A percentile compares a stretch with the other conserved stretches of the same genome.
phyloP scores from a whole-genome alignment of 2,329 filamentous ascomycete genomes.

The Spiromastix sp. region DNA sequence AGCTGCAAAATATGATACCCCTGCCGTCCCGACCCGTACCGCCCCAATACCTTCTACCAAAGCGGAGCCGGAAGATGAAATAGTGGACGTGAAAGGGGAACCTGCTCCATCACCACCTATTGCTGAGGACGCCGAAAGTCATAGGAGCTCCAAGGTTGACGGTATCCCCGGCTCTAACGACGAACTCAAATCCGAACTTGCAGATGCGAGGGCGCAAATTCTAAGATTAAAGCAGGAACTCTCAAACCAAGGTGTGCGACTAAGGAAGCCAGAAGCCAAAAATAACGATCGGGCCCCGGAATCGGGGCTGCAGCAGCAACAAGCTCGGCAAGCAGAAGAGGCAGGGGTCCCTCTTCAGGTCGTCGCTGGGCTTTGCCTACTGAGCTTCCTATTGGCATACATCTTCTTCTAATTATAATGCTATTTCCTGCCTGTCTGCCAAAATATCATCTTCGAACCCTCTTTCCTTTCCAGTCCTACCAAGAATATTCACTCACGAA shows the following conservation, averaged over 20 bases:
- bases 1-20: slow-evolving; percentile 38
- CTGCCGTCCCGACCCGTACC: slow-evolving; percentile 30
- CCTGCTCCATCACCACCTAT: slow-evolving; percentile 5
- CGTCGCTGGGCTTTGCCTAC: slow-evolving; percentile 69
- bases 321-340: slow-evolving; percentile 45
- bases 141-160: not conserved
- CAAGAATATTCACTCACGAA: too few relatives aligned
- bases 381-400: slow-evolving; percentile 91
- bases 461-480: slow-evolving; percentile 8
- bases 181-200: slow-evolving; percentile 62
- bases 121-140: slow-evolving; percentile 5
- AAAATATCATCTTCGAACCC: not conserved
- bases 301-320: slow-evolving; percentile 44
- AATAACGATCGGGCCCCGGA: slow-evolving; percentile 42
- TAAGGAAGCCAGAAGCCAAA: slow-evolving; percentile 60
- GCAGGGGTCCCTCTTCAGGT: slow-evolving; percentile 75
- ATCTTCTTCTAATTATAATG: slow-evolving; percentile 70
- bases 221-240: slow-evolving; percentile 53
- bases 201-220: slow-evolving; percentile 65
- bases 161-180: slow-evolving; percentile 39
- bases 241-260: slow-evolving; percentile 60
- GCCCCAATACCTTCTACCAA: slow-evolving; percentile 22
- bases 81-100: slow-evolving; percentile 15
- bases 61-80: too few relatives aligned
- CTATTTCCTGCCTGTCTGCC: not conserved